Conservation (phyloP, 257 asterid species). For the Osmanthus fragrans region DNA sequence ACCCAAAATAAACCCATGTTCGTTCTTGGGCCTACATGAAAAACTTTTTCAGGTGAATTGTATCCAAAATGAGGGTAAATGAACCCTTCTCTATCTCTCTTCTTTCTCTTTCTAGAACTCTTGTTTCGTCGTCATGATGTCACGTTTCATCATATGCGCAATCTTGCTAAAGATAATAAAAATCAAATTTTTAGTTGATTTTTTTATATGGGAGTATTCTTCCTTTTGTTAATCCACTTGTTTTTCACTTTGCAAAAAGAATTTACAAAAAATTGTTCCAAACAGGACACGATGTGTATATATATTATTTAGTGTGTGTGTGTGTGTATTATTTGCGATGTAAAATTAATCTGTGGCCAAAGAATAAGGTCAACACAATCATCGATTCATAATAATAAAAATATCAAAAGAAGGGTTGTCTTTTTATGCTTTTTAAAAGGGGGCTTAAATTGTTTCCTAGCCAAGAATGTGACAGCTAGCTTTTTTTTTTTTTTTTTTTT, state of each 20-base stretch:
- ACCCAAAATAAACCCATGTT: neutral
- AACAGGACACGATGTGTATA: slow-evolving; percentile 9
- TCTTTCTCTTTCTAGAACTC: neutral
- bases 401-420: slow-evolving; percentile 49
- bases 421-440: slow-evolving; percentile 49
- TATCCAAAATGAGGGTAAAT: slow-evolving; percentile 6
- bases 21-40: neutral
- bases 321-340: neutral
- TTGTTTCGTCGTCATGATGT: slow-evolving; percentile 18
- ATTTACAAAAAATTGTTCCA: neutral
- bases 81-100: slow-evolving; percentile 11
- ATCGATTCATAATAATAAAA: slow-evolving; percentile 53
- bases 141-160: slow-evolving; percentile 36
- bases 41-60: slow-evolving; percentile 9
- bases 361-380: slow-evolving; percentile 56
- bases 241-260: slow-evolving; percentile 32
- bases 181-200: neutral
- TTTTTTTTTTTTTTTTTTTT: neutral
- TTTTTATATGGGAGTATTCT: neutral
- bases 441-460: slow-evolving; percentile 22
- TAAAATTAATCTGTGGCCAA: slow-evolving; percentile 29
- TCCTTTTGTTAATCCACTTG: slow-evolving; percentile 32
- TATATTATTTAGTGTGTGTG: slow-evolving; percentile 5
- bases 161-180: neutral
- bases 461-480: slow-evolving; percentile 21